phyloP scores from a whole-genome alignment of 1,284 basidiomycete species.

The Ustanciosporium gigantosporum region DNA sequence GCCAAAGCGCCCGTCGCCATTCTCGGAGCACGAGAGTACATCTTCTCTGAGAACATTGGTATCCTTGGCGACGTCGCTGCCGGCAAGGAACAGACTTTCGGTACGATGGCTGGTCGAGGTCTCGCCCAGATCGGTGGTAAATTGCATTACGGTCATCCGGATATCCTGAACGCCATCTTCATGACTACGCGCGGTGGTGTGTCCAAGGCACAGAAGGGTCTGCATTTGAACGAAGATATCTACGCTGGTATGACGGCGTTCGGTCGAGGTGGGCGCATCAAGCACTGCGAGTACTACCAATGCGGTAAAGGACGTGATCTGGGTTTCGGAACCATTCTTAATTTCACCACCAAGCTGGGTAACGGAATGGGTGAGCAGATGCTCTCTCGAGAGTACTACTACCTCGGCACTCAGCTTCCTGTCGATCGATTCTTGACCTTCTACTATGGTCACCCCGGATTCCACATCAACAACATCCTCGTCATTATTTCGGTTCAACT shows the following conservation, averaged over 20 bases:
- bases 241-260: conserved; percentile 99
- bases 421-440: conserved; percentile 98
- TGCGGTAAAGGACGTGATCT: conserved; percentile 98
- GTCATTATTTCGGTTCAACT: conserved; percentile 60
- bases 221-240: conserved; percentile 98
- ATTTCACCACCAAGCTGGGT: conserved; percentile 99
- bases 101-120: conserved; percentile 90
- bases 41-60: conserved; percentile 99
- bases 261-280: conserved; percentile 93
- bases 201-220: conserved; percentile 97
- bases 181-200: conserved; percentile 98
- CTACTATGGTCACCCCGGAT: conserved; percentile 99
- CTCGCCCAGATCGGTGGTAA: conserved; percentile 98
- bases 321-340: conserved; percentile 96
- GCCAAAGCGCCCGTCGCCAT: conserved; percentile 89
- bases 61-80: conserved; percentile 97
- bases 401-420: conserved; percentile 96
- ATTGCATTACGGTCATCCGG: conserved; percentile 97
- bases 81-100: conserved; percentile 99
- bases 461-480: conserved; percentile 99
- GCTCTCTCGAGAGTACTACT: conserved; percentile 98
- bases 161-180: conserved; percentile 97
- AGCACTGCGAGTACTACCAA: conserved; percentile 96
- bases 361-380: conserved; percentile 99
- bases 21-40: conserved; percentile 97